These are phyloP conservation scores for Citrus medica DNA, from an alignment of 345 rosid genomes.

Conservation along the genomic window DNA sequence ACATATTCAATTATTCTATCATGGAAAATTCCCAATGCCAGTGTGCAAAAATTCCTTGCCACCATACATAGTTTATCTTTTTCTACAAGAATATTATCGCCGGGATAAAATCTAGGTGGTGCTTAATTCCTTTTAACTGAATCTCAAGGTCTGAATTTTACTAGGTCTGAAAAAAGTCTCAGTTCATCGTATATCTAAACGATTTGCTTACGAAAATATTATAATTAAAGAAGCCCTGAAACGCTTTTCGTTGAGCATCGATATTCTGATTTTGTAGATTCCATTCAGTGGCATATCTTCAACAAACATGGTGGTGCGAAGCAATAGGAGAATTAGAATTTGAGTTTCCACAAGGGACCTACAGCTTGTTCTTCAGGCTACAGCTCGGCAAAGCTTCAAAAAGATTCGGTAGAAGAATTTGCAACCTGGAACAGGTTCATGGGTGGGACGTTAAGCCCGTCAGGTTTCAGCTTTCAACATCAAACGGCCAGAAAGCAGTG, in stretches of 20 bases:
- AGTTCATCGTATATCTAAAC: too few species aligned
- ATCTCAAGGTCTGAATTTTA: too few species aligned
- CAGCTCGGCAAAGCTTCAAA: conserved; percentile 58
- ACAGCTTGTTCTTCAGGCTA: conserved; percentile 69
- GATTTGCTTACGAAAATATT: too few species aligned
- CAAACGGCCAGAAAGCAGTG: conserved; percentile 52
- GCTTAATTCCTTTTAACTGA: too few species aligned
- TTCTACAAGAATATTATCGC: too few species aligned
- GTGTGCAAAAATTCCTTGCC: too few species aligned
- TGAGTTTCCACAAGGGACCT: conserved; percentile 68
- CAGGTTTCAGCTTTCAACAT: conserved; percentile 68
- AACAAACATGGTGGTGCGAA: conserved; percentile 98
- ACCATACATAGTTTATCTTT: too few species aligned
- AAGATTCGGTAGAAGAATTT: conserved; percentile 59
- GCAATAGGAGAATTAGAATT: conserved; percentile 70
- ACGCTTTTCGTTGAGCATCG: not conserved
- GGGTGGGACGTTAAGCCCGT: conserved; percentile 90
- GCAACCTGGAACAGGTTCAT: conserved; percentile 71
- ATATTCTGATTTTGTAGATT: conserved; percentile 35
- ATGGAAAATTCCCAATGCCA: too few species aligned
- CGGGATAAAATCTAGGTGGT: too few species aligned
- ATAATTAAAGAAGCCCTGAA: too few species aligned
- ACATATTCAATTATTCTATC: too few species aligned
- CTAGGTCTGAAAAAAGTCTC: too few species aligned
- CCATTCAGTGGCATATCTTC: conserved; percentile 71